Conservation (phyloP, 129 eudicot species). For the Arctium lappa region DNA sequence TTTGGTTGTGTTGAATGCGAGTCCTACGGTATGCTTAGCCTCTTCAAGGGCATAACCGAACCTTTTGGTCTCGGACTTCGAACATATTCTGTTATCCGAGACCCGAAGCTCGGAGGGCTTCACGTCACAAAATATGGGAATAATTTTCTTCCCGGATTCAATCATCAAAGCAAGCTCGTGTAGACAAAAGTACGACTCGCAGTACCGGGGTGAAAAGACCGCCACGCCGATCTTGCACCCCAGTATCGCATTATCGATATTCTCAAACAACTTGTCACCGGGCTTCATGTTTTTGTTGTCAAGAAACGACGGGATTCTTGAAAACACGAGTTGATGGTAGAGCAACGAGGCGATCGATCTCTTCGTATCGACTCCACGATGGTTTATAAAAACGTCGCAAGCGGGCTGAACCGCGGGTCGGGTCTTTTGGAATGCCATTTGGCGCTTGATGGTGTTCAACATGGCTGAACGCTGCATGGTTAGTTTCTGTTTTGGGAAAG, state of each 20-base stretch:
- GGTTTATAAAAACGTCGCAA: conserved; percentile 75
- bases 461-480: conserved; percentile 50
- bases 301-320: conserved; percentile 52
- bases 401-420: conserved; percentile 18
- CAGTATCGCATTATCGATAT: conserved; percentile 51
- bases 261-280: conserved; percentile 65
- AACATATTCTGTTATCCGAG: conserved; percentile 26
- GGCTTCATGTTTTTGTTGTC: conserved; percentile 88
- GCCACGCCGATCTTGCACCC: conserved; percentile 65
- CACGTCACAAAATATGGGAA: conserved; percentile 81
- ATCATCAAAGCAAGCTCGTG: conserved; percentile 79
- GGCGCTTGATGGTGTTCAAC: conserved; percentile 38
- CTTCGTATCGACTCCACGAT: conserved; percentile 69
- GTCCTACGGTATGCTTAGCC: conserved; percentile 75
- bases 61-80: conserved; percentile 36
- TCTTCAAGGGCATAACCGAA: conserved; percentile 56
- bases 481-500: not conserved
- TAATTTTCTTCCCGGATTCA: conserved; percentile 62
- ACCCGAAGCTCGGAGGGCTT: conserved; percentile 68
- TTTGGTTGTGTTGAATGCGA: conserved; percentile 57
- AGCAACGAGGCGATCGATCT: conserved; percentile 57
- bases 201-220: conserved; percentile 71
- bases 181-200: conserved; percentile 75
- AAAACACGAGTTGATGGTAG: conserved; percentile 46
- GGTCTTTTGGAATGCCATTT: conserved; percentile 29